Evolutionary conservation across 108 stramenopile species (phyloP).

Genomic region (Aurantiochytrium sp.): DNA sequence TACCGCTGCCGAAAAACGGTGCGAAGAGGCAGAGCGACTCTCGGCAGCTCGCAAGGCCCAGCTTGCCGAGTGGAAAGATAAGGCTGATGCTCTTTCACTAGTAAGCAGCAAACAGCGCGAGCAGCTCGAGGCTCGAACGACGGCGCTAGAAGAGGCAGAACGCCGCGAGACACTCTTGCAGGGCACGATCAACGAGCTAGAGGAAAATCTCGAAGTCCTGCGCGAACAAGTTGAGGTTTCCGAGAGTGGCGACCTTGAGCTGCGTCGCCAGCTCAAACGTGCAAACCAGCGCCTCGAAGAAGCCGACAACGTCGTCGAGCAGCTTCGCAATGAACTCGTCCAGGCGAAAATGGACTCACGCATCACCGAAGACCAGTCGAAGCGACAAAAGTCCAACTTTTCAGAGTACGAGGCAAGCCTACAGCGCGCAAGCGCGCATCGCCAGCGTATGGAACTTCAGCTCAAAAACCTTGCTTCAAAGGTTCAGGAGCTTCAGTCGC

Average conservation of each 20-base stretch:
- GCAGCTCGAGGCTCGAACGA: background rate
- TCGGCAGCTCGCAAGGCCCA: background rate
- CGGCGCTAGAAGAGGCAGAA: background rate
- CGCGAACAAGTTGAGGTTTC: background rate
- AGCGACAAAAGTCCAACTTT: background rate
- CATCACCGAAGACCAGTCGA: background rate
- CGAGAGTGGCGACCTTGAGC: background rate
- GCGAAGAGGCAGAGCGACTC: background rate
- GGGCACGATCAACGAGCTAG: slow-evolving; percentile 12
- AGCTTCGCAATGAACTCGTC: background rate
- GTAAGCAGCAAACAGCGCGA: background rate
- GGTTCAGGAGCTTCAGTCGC: background rate
- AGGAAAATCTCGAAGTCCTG: background rate
- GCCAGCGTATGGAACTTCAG: slow-evolving; percentile 3
- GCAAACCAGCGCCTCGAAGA: background rate
- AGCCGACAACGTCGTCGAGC: background rate
- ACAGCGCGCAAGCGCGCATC: background rate
- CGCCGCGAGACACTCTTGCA: background rate
- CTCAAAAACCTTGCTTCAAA: background rate
- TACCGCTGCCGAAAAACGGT: background rate
- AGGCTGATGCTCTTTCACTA: background rate
- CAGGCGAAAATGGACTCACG: background rate
- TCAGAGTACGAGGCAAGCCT: background rate
- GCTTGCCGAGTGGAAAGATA: background rate
- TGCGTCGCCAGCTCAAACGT: background rate